A percentile compares a stretch with the other conserved stretches of the same genome.
phyloP scores from a whole-genome alignment of 139 green algal genomes.

The Pleodorina starrii region DNA sequence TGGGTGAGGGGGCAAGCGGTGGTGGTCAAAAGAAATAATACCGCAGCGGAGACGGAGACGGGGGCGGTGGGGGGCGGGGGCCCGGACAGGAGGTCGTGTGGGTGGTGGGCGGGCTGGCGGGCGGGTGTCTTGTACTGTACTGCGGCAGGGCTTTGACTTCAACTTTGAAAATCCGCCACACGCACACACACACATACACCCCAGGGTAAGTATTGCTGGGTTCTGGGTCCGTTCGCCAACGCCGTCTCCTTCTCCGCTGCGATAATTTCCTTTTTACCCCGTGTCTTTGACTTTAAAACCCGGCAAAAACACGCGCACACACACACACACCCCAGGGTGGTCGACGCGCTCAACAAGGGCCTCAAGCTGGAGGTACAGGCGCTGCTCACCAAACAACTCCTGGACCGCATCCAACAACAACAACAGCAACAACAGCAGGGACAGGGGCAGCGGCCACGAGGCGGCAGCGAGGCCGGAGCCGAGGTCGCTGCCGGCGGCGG shows the following conservation, averaged over 20 bases:
- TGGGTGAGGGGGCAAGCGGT: too few species aligned
- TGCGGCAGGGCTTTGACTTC: too few species aligned
- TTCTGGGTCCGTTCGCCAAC: background rate
- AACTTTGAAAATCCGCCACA: background rate
- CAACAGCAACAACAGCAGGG: background rate
- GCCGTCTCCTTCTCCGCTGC: too few species aligned
- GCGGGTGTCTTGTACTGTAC: too few species aligned
- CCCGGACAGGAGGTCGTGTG: too few species aligned
- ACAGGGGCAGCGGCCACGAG: background rate
- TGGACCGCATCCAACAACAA: constrained; percentile 14
- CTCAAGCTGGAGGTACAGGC: constrained; percentile 41
- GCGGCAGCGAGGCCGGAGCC: background rate
- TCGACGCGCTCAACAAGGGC: constrained; percentile 39
- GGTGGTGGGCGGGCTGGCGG: too few species aligned
- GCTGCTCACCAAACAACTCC: background rate
- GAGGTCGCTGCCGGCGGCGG: too few species aligned
- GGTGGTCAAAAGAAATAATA: too few species aligned
- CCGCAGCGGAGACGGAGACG: too few species aligned
- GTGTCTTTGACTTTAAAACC: too few species aligned
- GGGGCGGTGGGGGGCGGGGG: too few species aligned
- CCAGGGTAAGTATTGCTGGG: background rate
- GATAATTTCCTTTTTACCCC: too few species aligned
- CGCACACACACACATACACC: background rate
- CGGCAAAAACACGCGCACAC: background rate
- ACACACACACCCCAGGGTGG: background rate